Conservation (phyloP, 2,329 filamentous ascomycete species). For the Raffaelea deltoideospora region DNA sequence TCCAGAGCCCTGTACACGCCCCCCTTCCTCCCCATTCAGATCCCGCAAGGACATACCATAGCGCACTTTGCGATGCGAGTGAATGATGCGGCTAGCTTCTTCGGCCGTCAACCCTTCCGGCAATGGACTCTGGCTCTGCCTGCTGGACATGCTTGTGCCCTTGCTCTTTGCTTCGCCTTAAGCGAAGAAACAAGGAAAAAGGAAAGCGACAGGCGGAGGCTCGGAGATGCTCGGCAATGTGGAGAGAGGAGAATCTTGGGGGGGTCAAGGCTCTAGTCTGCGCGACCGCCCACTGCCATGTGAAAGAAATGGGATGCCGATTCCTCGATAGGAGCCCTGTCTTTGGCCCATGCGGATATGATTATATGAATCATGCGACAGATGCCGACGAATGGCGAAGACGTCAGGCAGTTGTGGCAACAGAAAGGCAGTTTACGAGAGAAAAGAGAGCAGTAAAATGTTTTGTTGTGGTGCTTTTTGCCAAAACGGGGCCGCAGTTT, state of each 20-base stretch:
- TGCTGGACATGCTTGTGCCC: conserved; percentile 24
- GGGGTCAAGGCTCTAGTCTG: too few species aligned
- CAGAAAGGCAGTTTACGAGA: background rate
- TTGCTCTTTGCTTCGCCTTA: background rate
- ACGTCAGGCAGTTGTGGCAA: too few species aligned
- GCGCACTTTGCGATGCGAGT: conserved; percentile 53
- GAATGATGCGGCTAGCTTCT: conserved; percentile 53
- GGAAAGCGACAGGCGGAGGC: too few species aligned
- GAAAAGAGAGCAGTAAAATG: background rate
- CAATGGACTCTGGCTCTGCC: conserved; percentile 27
- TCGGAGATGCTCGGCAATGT: conserved; percentile 9
- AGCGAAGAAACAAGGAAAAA: too few species aligned
- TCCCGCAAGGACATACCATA: conserved; percentile 35
- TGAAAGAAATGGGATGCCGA: conserved; percentile 1
- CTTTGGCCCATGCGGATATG: too few species aligned
- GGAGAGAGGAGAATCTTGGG: conserved; percentile 4
- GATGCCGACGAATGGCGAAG: too few species aligned
- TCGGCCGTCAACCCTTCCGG: conserved; percentile 46
- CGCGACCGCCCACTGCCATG: conserved; percentile 1
- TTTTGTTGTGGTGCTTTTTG: background rate
- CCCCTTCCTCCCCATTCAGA: too few species aligned
- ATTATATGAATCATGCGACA: too few species aligned
- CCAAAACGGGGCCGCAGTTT: background rate
- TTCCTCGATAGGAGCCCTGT: background rate
- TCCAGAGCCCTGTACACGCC: too few species aligned